Conservation (phyloP, 306 rosid species). For the Casuarina equisetifolia region DNA sequence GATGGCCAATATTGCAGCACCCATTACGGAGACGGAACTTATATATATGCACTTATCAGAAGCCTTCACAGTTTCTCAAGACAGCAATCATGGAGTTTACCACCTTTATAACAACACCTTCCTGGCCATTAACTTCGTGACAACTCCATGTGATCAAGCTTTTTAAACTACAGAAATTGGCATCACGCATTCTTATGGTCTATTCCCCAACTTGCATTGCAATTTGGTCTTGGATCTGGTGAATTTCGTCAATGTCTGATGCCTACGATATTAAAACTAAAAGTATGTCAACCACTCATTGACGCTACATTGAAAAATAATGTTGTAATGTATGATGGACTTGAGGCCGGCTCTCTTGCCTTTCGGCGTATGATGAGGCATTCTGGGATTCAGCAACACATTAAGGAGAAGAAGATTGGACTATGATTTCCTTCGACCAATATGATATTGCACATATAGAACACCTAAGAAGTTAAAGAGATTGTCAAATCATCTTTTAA, state of each 20-base stretch:
- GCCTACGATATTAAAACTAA: background rate
- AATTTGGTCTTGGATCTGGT: constrained; percentile 18
- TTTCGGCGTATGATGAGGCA: background rate
- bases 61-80: too few relatives aligned
- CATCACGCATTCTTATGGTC: too few relatives aligned
- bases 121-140: too few relatives aligned
- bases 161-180: too few relatives aligned
- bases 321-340: background rate
- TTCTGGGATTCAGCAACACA: background rate
- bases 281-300: background rate
- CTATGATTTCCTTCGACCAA: background rate
- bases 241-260: background rate
- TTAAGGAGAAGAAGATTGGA: background rate
- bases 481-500: too few relatives aligned
- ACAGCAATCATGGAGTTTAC: background rate
- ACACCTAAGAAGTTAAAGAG: background rate
- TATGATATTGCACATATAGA: background rate
- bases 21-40: too few relatives aligned
- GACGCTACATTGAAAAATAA: background rate
- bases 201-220: too few relatives aligned
- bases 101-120: background rate
- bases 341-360: background rate
- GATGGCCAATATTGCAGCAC: too few relatives aligned
- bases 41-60: too few relatives aligned
- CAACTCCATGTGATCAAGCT: too few relatives aligned